Base-by-base conservation (phyloP, 331 rosid species). In the Pyrus hybrid region DNA sequence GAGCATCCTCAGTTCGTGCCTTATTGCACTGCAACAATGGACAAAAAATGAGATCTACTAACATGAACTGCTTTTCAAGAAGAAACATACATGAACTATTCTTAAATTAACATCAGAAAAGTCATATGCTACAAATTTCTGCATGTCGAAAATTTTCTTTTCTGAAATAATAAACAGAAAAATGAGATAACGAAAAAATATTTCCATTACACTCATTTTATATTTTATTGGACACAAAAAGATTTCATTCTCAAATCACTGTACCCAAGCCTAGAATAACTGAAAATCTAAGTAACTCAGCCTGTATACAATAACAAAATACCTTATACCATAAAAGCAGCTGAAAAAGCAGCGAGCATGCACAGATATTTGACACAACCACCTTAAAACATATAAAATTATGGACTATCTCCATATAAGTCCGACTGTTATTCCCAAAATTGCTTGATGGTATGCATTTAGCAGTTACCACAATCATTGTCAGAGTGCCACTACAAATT, bases 1-100 rank as follows among this genome's bases (percentile, higher is more conserved):
- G 97, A 70, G 99, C 95, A 86, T 94, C 97, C 82, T 92, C 97
- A 57, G 93, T 87, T 9, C 97, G 95, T 73, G 96, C 92, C 79
- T 94, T 97, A 80, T 90, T 94, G 82, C 99, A 94, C 99, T 94
- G 79, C 77, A 41, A 81, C 57, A 63, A 68, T 58, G 53, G 61
- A 61, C 43, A 53, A 30, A 8, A 60, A 71, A 51, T 33, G 33
- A 63, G 45, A 70, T 11, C 51, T 16, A 18, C 26, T 43, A 21
- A 58, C 57, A 10, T 62, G 14, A 30, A 62, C 47, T 62, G 20
- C 28, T 62, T 14, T 62, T 62, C 29, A 2, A 62, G 20, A 14
- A 62, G 16, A 16, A 28, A 63, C 23, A 13, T 28, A 63, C 6
- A 17, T 17, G 3, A 63, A 28, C 20, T 63, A 63, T 63, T 63